These are phyloP conservation scores for Hypoxylon lienhwacheense DNA, from an alignment of 495 filamentous ascomycete species.

Conservation along the genomic window DNA sequence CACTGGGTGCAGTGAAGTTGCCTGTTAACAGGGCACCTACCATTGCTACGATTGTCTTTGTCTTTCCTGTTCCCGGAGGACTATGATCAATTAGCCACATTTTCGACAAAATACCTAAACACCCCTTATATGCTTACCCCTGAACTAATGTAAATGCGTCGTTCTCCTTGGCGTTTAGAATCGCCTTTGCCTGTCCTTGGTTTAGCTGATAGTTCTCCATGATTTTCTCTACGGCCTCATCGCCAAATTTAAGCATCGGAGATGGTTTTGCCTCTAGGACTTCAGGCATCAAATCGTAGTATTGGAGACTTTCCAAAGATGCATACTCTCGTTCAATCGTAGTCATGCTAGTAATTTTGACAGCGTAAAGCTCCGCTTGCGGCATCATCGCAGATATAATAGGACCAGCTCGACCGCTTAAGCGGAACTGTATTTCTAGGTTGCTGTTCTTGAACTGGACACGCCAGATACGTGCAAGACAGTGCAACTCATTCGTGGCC, in stretches of 20 bases:
- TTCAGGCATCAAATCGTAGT: constrained; percentile 93
- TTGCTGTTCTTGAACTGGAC: constrained; percentile 76
- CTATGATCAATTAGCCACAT: constrained; percentile 39
- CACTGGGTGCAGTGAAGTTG: constrained; percentile 51
- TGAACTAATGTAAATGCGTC: constrained; percentile 96
- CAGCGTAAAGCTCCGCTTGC: constrained; percentile 63
- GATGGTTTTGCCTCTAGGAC: constrained; percentile 86
- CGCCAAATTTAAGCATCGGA: constrained; percentile 75
- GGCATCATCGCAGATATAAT: constrained; percentile 51
- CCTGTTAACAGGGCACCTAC: constrained; percentile 81
- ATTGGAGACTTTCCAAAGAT: constrained; percentile 83
- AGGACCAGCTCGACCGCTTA: constrained; percentile 52
- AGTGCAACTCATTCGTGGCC: constrained; percentile 67
- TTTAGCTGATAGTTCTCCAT: constrained; percentile 82
- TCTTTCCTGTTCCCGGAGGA: constrained; percentile 95
- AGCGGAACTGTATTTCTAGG: constrained; percentile 80
- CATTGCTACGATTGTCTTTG: constrained; percentile 96
- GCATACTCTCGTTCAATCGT: constrained; percentile 95
- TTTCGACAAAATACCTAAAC: not conserved
- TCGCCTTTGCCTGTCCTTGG: constrained; percentile 85
- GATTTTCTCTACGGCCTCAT: constrained; percentile 65
- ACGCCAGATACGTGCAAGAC: constrained; percentile 79
- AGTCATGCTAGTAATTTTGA: constrained; percentile 82
- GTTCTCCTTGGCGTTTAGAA: constrained; percentile 87
- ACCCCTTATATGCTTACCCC: constrained; percentile 58